Evolutionary conservation across 139 green algal species (phyloP).

Genomic region (Volvox reticuliferus): DNA sequence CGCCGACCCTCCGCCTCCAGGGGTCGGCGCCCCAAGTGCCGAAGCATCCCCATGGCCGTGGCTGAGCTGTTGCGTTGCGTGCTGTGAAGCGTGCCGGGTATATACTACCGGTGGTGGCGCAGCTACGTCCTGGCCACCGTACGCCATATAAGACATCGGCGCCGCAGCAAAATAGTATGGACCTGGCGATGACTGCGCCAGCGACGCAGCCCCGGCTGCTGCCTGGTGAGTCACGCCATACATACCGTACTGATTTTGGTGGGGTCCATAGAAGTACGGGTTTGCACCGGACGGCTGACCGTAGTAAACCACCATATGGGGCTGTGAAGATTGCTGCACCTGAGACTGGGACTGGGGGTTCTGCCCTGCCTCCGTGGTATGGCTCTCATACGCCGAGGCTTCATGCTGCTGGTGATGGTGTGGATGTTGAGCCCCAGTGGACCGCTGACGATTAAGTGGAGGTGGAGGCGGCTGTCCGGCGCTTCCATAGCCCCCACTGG

Average conservation of each 20-base stretch:
- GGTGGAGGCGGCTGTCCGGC: not conserved
- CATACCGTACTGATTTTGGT: not conserved
- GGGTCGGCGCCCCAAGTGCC: no score
- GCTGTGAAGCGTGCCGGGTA: not conserved
- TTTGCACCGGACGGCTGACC: not conserved
- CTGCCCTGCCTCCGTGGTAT: not conserved
- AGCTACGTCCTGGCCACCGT: not conserved
- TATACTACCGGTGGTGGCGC: not conserved
- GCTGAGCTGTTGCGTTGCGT: not conserved
- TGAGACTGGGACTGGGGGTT: not conserved
- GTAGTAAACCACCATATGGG: not conserved
- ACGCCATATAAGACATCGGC: constrained; percentile 3
- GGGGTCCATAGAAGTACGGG: not conserved
- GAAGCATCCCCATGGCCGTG: not conserved
- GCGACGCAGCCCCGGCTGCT: not conserved
- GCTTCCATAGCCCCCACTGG: not conserved
- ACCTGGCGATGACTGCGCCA: not conserved
- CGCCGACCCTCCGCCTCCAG: no score
- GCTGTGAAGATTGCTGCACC: not conserved
- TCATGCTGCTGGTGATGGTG: constrained; percentile 6
- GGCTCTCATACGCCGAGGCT: not conserved
- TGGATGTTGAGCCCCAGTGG: not conserved
- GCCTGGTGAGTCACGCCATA: not conserved
- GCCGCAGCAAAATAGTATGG: not conserved
- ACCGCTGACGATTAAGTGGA: not conserved